Base-by-base conservation (phyloP, 148 eudicot species). In the Agrostemma githago region DNA sequence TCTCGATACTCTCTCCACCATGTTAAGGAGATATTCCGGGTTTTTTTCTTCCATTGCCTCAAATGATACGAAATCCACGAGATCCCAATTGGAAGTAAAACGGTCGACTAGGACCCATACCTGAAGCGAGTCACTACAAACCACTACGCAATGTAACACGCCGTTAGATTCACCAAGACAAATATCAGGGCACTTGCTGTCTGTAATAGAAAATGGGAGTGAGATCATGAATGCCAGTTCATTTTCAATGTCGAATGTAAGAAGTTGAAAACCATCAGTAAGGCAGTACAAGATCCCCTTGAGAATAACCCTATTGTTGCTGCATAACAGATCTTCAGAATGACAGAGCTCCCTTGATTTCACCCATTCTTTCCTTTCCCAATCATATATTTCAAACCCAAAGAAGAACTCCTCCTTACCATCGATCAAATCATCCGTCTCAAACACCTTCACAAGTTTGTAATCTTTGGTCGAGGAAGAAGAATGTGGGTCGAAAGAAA, bases 81-180 rank as follows among this genome's bases (percentile, higher is more conserved):
- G 71, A 70, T 79, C 75, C 82, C 82, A 79, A 34, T 70, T 34
- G 9, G 75, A 70, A 57, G 53, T 74, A 57, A 79, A 79, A 56
- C 71, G 15, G n/a, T 79, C 82, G 15, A 53, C 66, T 11, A 79
- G 65, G 46, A 60, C 74, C 82, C 82, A 79, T 34, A 63, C 70
- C 3, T 39, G 41, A 64, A 79, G 71, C 0, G 75, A 64, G 34
- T 70, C 78, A n/a, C 63, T 20, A 21, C 71, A 62, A 5, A 79
- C 7, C 66, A 75, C 41, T 5, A 56, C n/a, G n/a, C 66, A 79
- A 41, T 74, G 63, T 8, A 79, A 41, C 66, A 63, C 38, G 0
- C 78, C 78, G 9, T 70, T 15, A 16, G 61, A 70, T 70, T 74
- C 82, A 63, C 82, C 82, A 12, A 75, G 75, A 65, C 82, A 79